These are phyloP conservation scores for Trichosporon faecale DNA, from an alignment of 1,284 basidiomycete genomes.

Conservation along the genomic window DNA sequence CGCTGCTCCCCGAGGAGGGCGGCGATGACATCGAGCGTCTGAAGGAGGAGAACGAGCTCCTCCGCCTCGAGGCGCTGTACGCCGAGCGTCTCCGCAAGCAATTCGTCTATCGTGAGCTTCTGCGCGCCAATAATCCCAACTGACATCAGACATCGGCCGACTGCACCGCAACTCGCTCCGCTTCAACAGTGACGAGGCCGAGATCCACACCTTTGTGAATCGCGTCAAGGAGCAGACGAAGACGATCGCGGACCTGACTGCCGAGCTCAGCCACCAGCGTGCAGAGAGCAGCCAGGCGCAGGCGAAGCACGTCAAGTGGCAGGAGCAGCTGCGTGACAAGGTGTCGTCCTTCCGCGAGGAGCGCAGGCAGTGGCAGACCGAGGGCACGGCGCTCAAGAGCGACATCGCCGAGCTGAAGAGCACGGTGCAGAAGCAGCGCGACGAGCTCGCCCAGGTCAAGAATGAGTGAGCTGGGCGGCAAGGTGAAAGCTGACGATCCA, in stretches of 20 bases:
- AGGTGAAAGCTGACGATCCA: constrained; percentile 5
- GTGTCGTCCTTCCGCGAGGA: constrained; percentile 42
- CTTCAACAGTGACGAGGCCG: constrained; percentile 47
- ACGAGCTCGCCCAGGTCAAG: constrained; percentile 44
- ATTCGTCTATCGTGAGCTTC: constrained; percentile 39
- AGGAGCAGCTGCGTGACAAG: constrained; percentile 44
- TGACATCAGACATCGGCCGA: constrained; percentile 41
- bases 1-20: not conserved
- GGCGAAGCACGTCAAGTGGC: constrained; percentile 47
- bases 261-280: constrained; percentile 38
- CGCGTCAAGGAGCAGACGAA: constrained; percentile 45
- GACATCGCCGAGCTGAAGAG: constrained; percentile 36
- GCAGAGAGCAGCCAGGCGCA: constrained; percentile 41
- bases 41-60: constrained; percentile 37
- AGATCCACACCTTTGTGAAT: constrained; percentile 48
- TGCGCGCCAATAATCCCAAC: not conserved
- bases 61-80: constrained; percentile 41
- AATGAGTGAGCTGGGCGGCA: constrained; percentile 34
- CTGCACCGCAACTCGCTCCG: constrained; percentile 43
- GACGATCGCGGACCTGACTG: constrained; percentile 37
- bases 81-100: constrained; percentile 37
- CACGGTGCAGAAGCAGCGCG: constrained; percentile 32
- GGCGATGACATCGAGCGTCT: constrained; percentile 21
- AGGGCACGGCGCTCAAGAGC: constrained; percentile 34
- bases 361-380: constrained; percentile 40